Base-by-base conservation (phyloP, 768 basidiomycete species). In the Lentinula aciculospora region DNA sequence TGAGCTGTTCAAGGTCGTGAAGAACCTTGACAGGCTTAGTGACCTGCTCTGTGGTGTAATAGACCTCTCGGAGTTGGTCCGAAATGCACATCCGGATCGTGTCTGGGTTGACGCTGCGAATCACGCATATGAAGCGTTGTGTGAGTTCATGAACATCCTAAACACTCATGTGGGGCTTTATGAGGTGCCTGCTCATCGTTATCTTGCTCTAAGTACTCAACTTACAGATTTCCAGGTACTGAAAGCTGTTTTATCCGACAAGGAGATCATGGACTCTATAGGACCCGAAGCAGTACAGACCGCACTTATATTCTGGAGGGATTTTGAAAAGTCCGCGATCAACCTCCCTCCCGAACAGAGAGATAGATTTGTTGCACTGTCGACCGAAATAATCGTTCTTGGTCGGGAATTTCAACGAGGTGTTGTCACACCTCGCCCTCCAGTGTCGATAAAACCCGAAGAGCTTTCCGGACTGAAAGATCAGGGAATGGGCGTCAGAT, bases 251-350 rank as follows among this genome's bases (percentile, higher is more conserved):
- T 70, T 94, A 57, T 80, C 80, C 23, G 88, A 93, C 68, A 75
- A 80, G 4, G 77, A 80, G 23, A 79, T 93, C 37, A 80, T 86
- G 29, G 75, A 80, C 51, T 82, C 83, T 0, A 79, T 92, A 53
- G 81, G 79, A 50, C 81, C 81, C 12, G 92, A 93, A 66, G 92
- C 88, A n/a, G 74, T 82, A 55, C 84, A 88, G 62, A 94, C 95
- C 5, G 94, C 97, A 28, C 78, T 90, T 23, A 95, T 95, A 60
- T 98, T 98, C 72, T 88, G 93, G 82, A 82, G 89, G 47, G 97
- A 98, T 77, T 99, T 99, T 71, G 92, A 97, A 68, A 94, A 94
- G 70, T 98, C 95, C 13, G 96, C 93, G 8, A 95, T 98, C 61
- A 82, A 95, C 68, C 79, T 99, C 12, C 88, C 93, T 9, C 82